phyloP scores from a whole-genome alignment of 345 rosid species.

The Psidium guajava region DNA sequence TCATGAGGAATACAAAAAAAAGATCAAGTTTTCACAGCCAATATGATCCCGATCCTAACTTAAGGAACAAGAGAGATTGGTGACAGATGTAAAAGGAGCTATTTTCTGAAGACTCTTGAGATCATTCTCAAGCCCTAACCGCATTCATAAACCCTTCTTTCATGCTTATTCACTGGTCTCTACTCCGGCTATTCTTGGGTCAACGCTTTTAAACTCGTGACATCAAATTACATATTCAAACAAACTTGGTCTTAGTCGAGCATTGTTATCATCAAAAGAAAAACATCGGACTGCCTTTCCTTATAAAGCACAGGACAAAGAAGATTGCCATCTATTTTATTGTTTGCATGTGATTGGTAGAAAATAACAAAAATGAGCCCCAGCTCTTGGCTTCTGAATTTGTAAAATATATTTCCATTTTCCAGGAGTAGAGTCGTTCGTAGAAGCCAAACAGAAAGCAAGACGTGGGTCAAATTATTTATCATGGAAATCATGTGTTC shows the following conservation, averaged over 20 bases:
- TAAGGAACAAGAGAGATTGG: neutral
- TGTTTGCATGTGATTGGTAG: neutral
- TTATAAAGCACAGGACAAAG: neutral
- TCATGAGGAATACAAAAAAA: neutral
- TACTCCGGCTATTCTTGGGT: neutral
- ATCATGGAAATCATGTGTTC: neutral
- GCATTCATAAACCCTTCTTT: neutral
- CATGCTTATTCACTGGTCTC: neutral
- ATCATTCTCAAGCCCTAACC: no score
- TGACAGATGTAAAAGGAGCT: neutral
- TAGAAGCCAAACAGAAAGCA: neutral
- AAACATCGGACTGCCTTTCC: neutral
- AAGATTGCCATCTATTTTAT: neutral
- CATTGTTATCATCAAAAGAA: neutral
- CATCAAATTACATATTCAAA: neutral
- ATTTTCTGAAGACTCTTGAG: neutral
- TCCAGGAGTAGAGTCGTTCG: neutral
- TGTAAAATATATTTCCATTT: neutral
- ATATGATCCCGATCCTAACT: neutral
- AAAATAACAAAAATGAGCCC: neutral
- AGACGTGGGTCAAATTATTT: neutral
- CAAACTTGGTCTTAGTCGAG: slow-evolving; percentile 11
- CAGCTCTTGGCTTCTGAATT: neutral
- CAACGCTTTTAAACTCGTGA: neutral
- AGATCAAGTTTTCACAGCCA: neutral